phyloP scores from a whole-genome alignment of 1,284 basidiomycete genomes.

The Trichosporon inkin region DNA sequence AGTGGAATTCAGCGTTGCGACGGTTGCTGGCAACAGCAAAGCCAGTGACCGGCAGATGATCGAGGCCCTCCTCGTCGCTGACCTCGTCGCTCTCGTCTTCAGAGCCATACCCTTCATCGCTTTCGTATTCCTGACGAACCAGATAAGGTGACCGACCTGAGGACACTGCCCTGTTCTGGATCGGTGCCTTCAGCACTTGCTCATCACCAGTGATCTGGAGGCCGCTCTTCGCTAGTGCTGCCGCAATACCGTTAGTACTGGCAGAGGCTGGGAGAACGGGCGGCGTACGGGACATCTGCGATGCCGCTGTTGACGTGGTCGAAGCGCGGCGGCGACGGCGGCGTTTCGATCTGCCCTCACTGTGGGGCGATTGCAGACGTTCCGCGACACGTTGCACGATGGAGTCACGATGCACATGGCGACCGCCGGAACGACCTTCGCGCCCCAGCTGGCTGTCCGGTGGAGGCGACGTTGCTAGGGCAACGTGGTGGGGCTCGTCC shows the following conservation, averaged over 20 bases:
- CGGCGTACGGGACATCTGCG: not conserved
- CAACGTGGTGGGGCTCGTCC: not conserved
- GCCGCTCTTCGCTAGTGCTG: conserved; percentile 39
- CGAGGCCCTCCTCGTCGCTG: conserved; percentile 49
- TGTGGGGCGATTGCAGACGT: conserved; percentile 15
- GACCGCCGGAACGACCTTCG: conserved; percentile 15
- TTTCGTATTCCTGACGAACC: conserved; percentile 23
- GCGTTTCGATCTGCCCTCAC: conserved; percentile 23
- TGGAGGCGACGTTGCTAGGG: not conserved
- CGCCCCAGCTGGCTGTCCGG: not conserved
- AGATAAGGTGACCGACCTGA: conserved; percentile 26
- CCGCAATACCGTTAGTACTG: conserved; percentile 28
- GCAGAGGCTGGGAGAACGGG: conserved; percentile 1
- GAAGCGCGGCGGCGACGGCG: conserved; percentile 29
- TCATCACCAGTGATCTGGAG: conserved; percentile 26
- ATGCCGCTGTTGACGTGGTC: conserved; percentile 22
- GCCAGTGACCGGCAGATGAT: conserved; percentile 71
- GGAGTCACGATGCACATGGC: conserved; percentile 24
- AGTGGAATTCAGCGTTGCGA: conserved; percentile 92
- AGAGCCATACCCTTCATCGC: conserved; percentile 31
- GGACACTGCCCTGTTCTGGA: conserved; percentile 14
- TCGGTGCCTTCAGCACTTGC: conserved; percentile 3
- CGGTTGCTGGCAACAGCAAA: conserved; percentile 96
- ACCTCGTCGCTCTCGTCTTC: conserved; percentile 57
- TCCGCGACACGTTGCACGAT: conserved; percentile 27